Base-by-base conservation (phyloP, 2,329 filamentous ascomycete species). In the Grosmannia penicillata region DNA sequence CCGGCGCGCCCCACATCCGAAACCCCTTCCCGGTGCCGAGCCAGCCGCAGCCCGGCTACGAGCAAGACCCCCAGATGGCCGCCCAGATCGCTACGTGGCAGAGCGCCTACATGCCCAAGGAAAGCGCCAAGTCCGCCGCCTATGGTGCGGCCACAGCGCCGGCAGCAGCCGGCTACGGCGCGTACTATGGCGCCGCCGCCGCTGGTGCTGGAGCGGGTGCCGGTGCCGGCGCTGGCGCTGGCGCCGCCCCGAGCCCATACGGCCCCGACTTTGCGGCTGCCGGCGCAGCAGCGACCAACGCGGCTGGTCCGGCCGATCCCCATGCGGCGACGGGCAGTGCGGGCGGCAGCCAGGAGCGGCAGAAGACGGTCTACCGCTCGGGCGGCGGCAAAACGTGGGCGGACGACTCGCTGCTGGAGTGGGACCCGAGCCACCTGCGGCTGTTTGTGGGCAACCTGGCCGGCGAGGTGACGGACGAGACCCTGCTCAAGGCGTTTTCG, bases 371-470 rank as follows among this genome's bases (percentile, higher is more conserved):
- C 1, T 68, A 85, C 35, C 81, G 91, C 28, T 72, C 82, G 44
- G 91, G 89, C 36, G 91, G 91, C 44, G 91, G 91, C 39, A 84
- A 93, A 63, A 82, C 76, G 42, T 98, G 91, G 91, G 80, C 82
- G 19, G 91, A 98, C 55, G 70, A 82, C 40, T 73, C 81, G 0
- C 72, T 98, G 4, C 72, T 96, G 3, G 91, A 96, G 56, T 98
- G 91, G 91, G 87, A 96, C 53, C 89, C 89, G 2, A 74, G 82
- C 22, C 91, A 98, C 56, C 82, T 94, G 52, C 84, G 91, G 26
- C 75, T 98, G 31, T 96, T 96, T 57, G 86, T 96, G 14, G 91
- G 91, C 47, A 98, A 98, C 57, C 72, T 98, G 37, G 91, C 91
- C 29, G 91, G 91, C 48, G 91, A 98, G 64, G 91, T 93, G 23